These are phyloP conservation scores for Dioszegia crocea DNA, from an alignment of 768 basidiomycete genomes.

Conservation along the genomic window DNA sequence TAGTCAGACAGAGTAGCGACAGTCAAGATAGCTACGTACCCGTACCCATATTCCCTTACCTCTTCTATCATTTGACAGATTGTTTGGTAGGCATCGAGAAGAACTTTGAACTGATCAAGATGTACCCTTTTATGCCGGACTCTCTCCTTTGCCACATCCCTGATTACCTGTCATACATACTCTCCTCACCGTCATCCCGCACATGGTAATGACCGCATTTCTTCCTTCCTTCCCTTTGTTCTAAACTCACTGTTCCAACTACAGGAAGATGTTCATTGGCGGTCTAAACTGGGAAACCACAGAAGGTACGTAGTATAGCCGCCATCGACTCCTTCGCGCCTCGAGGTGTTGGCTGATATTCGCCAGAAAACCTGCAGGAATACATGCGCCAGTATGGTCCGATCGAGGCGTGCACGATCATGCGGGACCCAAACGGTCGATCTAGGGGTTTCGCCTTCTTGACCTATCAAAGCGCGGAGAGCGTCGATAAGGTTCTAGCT, in stretches of 20 bases:
- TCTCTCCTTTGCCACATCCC: background rate
- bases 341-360: background rate
- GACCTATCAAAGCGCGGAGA: slow-evolving; percentile 87
- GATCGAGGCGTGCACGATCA: slow-evolving; percentile 96
- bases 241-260: background rate
- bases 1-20: slow-evolving; percentile 50
- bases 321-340: background rate
- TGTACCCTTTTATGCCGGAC: background rate
- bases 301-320: too few species aligned
- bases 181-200: background rate
- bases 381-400: slow-evolving; percentile 96
- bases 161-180: background rate
- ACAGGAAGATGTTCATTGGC: slow-evolving; percentile 99
- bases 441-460: slow-evolving; percentile 97
- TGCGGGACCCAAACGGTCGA: slow-evolving; percentile 91
- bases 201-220: background rate
- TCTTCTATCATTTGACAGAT: slow-evolving; percentile 23
- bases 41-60: slow-evolving; percentile 27
- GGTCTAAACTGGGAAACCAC: slow-evolving; percentile 99
- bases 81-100: background rate
- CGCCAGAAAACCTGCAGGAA: slow-evolving; percentile 53
- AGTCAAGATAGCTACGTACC: slow-evolving; percentile 72
- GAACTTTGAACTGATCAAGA: slow-evolving; percentile 11
- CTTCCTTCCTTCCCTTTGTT: background rate
- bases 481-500: slow-evolving; percentile 93